These are phyloP conservation scores for Backusella liffmaniae DNA, from an alignment of 192 early-diverging fungal genomes.

Conservation along the genomic window DNA sequence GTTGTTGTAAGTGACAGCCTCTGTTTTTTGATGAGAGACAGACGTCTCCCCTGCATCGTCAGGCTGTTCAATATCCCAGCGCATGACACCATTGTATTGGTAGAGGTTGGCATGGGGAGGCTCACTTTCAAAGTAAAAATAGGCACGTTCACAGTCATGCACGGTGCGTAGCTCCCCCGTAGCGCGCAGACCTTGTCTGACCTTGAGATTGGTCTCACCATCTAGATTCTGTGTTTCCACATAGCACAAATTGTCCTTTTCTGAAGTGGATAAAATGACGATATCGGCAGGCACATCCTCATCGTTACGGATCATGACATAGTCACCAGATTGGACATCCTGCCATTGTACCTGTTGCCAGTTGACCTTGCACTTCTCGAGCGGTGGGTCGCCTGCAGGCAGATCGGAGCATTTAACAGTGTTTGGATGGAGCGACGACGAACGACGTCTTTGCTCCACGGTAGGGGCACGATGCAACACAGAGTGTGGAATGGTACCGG, in stretches of 20 bases:
- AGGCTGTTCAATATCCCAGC: conserved; percentile 37
- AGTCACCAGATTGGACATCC: conserved; percentile 85
- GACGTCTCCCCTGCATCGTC: conserved; percentile 9
- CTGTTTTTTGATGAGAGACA: conserved; percentile 53
- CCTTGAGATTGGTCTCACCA: conserved; percentile 97
- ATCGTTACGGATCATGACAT: conserved; percentile 80
- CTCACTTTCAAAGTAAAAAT: conserved; percentile 79
- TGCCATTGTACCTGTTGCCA: conserved; percentile 81
- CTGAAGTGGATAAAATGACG: conserved; percentile 82
- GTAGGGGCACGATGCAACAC: conserved; percentile 36
- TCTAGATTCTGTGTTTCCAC: conserved; percentile 98
- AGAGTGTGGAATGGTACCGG: conserved; percentile 46
- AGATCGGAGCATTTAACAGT: conserved; percentile 13
- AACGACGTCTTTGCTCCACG: neutral
- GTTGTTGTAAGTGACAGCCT: conserved; percentile 75
- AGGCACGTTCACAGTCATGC: conserved; percentile 55
- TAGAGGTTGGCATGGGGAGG: conserved; percentile 84
- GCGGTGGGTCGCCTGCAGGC: conserved; percentile 13
- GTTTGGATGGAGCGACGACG: conserved; percentile 3
- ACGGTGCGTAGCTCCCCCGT: conserved; percentile 59
- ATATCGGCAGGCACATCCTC: conserved; percentile 94
- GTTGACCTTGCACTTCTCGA: conserved; percentile 25
- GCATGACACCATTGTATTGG: conserved; percentile 78
- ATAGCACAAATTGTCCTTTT: conserved; percentile 82
- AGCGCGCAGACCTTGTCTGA: conserved; percentile 64